phyloP scores from a whole-genome alignment of 2,329 filamentous ascomycete genomes.

The Aspergillus sp. region DNA sequence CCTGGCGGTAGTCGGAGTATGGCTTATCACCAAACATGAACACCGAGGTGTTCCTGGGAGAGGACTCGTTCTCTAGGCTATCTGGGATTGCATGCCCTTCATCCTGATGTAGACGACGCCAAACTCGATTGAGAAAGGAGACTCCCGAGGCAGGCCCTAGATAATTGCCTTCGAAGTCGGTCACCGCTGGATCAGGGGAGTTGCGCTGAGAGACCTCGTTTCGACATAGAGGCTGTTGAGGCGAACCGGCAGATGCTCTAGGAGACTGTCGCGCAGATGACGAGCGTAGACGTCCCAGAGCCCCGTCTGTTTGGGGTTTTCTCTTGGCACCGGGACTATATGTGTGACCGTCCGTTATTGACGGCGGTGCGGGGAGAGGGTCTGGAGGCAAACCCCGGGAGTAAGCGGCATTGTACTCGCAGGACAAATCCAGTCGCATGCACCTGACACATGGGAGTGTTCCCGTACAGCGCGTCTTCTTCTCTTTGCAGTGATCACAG shows the following conservation, averaged over 20 bases:
- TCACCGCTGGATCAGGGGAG: slow-evolving; percentile 50
- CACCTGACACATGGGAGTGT: slow-evolving; percentile 40
- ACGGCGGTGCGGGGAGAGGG: slow-evolving; percentile 28
- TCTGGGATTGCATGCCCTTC: slow-evolving; percentile 37
- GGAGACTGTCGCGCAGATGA: slow-evolving; percentile 8
- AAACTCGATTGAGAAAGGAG: slow-evolving; percentile 64
- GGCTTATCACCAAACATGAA: slow-evolving; percentile 56
- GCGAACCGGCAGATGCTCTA: not conserved
- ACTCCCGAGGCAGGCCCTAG: slow-evolving; percentile 56
- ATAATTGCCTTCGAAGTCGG: slow-evolving; percentile 58
- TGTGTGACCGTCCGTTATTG: slow-evolving; percentile 15
- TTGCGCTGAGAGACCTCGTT: slow-evolving; percentile 28
- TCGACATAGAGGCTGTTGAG: slow-evolving; percentile 4
- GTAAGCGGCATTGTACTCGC: slow-evolving; percentile 41
- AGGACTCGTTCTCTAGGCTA: slow-evolving; percentile 31
- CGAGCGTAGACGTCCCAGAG: slow-evolving; percentile 9
- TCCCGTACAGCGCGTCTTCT: slow-evolving; percentile 42
- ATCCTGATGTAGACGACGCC: slow-evolving; percentile 65
- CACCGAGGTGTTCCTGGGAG: slow-evolving; percentile 46
- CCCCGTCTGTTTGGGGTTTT: not conserved
- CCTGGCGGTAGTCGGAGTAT: slow-evolving; percentile 41
- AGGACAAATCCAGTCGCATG: slow-evolving; percentile 33
- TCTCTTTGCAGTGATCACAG: slow-evolving; percentile 42
- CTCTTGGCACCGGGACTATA: slow-evolving; percentile 8
- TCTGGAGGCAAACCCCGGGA: slow-evolving; percentile 40